Conservation (phyloP, 2,329 filamentous ascomycete genomes). For the Penicillium occitanis region DNA sequence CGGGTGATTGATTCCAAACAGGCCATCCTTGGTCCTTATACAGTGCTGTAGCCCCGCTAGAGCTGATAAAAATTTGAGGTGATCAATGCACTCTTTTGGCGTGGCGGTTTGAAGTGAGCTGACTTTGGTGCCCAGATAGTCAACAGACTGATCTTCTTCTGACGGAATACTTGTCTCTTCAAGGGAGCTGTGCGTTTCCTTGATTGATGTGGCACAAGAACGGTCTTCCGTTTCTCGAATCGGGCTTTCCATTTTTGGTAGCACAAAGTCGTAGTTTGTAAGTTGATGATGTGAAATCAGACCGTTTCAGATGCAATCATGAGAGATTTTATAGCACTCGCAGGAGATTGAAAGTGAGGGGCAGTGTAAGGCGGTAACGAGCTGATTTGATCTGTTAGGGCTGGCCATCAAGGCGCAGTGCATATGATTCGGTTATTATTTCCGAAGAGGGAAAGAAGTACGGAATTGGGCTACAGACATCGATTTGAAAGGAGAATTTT, state of each 20-base stretch:
- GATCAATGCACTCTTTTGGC: slow-evolving; percentile 59
- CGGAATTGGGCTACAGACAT: neutral
- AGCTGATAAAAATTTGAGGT: slow-evolving; percentile 70
- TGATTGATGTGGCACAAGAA: neutral
- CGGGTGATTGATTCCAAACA: slow-evolving; percentile 50
- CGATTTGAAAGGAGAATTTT: neutral
- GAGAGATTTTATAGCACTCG: neutral
- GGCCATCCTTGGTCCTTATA: slow-evolving; percentile 56
- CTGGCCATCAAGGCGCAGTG: neutral
- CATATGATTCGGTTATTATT: slow-evolving; percentile 5
- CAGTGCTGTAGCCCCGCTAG: slow-evolving; percentile 66
- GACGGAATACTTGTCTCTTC: neutral
- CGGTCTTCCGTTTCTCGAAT: neutral
- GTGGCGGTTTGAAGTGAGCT: neutral
- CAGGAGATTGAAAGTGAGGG: neutral
- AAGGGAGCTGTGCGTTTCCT: neutral
- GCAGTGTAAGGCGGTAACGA: neutral
- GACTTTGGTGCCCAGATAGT: neutral
- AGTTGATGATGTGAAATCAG: neutral
- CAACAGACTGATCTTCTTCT: neutral
- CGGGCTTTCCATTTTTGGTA: neutral
- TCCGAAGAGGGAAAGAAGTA: neutral
- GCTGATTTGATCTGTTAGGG: neutral
- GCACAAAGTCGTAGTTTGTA: neutral
- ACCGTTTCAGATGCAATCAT: neutral